Base-by-base conservation (phyloP, 306 rosid genomes). In the Albizia julibrissin region DNA sequence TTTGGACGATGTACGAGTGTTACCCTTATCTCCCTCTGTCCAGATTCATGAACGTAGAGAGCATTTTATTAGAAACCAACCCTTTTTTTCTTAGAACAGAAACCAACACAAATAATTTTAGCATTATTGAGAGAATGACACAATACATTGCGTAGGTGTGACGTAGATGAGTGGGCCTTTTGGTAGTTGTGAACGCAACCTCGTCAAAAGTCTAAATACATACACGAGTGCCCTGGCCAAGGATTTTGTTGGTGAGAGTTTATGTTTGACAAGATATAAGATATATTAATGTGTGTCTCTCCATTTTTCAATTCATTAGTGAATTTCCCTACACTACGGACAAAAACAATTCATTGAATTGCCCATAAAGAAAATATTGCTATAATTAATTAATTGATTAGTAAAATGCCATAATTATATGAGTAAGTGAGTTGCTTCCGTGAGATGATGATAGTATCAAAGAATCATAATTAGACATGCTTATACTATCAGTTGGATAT, bases 91-190 rank as follows among this genome's bases (percentile, higher is more conserved):
- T 50, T 50, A 5, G 22, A 54, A 15, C 1, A 54, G 24, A 52
- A 52, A 52, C 11, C 59, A 52, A 19, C 10, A 52, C 61, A 6
- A 54, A 8, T 19, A 56, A n/a, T 56, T 21, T 21, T 12, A 56
- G 62, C 27, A 56, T 8, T 21, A n/a, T 56, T 8, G 62, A 9
- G n/a, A 19, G 62, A 6, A 65, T 19, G 72, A 68, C 46, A 68
- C 26, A 18, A 5, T 1, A 66, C 66, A 83, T 86, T 80, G 76
- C 92, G 85, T 89, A 65, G 80, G 89, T 59, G 74, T 91, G 97
- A 92, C 92, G 92, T 69, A 34, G 7, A 7, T 21, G 62, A 56
- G 27, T 34, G 31, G 72, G 76, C 22, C 47, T 79, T 82, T 80
- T 67, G 82, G 82, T 81, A 39, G 64, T 19, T 78, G 85, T 83